Evolutionary conservation across 2,329 filamentous ascomycete species (phyloP).

Genomic region (Cladosporium sp.): DNA sequence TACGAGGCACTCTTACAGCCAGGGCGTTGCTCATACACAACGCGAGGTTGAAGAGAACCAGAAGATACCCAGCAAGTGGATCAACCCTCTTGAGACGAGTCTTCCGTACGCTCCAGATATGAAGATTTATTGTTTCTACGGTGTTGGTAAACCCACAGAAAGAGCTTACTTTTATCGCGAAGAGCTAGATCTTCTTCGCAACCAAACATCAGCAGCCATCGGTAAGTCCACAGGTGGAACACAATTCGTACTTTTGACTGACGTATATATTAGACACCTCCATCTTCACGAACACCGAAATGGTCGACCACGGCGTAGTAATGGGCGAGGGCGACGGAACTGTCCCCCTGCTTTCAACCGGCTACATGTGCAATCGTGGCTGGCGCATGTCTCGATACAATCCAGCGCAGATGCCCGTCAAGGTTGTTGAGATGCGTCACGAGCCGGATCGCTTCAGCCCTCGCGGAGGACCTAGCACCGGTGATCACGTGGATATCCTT

Average conservation of each 20-base stretch:
- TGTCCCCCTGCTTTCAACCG: constrained; percentile 83
- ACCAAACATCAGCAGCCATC: constrained; percentile 52
- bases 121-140: constrained; percentile 98
- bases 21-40: constrained; percentile 76
- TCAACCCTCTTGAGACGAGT: constrained; percentile 87
- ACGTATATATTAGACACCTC: constrained; percentile 55
- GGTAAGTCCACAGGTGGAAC: constrained; percentile 5
- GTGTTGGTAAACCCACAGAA: constrained; percentile 88
- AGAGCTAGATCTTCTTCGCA: constrained; percentile 58
- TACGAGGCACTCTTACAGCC: constrained; percentile 73
- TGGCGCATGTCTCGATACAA: constrained; percentile 95
- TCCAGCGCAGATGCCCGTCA: constrained; percentile 74
- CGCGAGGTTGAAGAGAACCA: constrained; percentile 70
- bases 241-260: neutral
- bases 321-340: constrained; percentile 96
- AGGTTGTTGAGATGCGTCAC: constrained; percentile 91
- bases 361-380: constrained; percentile 95
- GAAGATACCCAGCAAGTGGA: constrained; percentile 66
- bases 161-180: constrained; percentile 85
- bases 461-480: constrained; percentile 63
- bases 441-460: constrained; percentile 91
- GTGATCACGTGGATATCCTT: constrained; percentile 95
- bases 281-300: constrained; percentile 57
- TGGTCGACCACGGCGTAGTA: constrained; percentile 79
- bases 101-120: constrained; percentile 81